phyloP scores from a whole-genome alignment of 1,284 basidiomycete genomes.

The Austropuccinia psidii region DNA sequence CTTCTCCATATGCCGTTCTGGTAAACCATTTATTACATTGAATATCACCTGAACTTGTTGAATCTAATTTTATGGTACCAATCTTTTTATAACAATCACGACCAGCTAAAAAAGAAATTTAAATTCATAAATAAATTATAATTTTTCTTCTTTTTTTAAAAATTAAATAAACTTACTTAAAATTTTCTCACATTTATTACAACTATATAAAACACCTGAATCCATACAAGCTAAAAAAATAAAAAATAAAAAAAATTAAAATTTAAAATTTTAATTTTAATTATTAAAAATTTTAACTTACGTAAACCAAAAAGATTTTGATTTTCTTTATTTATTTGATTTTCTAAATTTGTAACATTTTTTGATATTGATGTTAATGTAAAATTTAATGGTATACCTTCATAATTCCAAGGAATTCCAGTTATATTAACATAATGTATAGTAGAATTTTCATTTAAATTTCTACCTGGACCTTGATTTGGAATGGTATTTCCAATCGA shows the following conservation, averaged over 20 bases:
- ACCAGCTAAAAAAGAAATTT: background rate
- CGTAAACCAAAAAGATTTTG: background rate
- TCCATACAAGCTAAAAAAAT: conserved; percentile 2
- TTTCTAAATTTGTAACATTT: background rate
- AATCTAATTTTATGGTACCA: background rate
- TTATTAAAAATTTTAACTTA: background rate
- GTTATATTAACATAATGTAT: background rate
- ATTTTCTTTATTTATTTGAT: background rate
- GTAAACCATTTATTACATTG: conserved; percentile 10
- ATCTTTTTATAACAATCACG: conserved; percentile 24
- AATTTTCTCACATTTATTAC: background rate
- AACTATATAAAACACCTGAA: conserved; percentile 12
- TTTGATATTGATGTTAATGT: background rate
- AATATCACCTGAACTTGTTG: background rate
- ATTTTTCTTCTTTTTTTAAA: background rate
- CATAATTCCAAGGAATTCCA: conserved; percentile 17
- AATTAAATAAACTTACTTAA: background rate
- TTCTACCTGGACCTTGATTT: background rate
- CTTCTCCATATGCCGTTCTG: conserved; percentile 26
- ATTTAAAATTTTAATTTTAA: background rate
- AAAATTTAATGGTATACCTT: background rate
- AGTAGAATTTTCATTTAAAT: too few species aligned
- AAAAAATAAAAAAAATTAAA: background rate
- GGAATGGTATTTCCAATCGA: background rate
- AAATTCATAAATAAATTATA: background rate